These are phyloP conservation scores for Cyberlindnera xishuangbannaensis DNA, from an alignment of 805 yeast species.

Conservation along the genomic window DNA sequence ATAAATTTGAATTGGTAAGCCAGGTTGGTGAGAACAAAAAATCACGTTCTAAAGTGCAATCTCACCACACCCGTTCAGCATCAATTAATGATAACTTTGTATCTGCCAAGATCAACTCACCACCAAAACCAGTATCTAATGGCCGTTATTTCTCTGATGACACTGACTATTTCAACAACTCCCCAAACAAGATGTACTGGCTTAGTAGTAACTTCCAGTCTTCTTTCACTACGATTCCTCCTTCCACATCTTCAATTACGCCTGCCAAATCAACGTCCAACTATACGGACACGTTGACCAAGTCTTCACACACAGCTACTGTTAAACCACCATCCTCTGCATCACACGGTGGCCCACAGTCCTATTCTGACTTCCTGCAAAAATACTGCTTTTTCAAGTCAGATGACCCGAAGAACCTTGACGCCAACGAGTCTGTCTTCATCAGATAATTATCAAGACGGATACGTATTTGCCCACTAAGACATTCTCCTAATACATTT, in stretches of 20 bases:
- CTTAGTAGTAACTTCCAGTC: conserved; percentile 6
- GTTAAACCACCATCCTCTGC: background rate
- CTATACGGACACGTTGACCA: conserved; percentile 7
- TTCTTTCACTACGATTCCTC: conserved; percentile 6
- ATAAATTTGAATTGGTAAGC: conserved; percentile 28
- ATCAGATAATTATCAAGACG: conserved; percentile 6
- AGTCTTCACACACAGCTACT: background rate
- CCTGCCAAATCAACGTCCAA: conserved; percentile 3
- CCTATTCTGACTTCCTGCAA: conserved; percentile 22
- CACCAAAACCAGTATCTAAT: conserved; percentile 17
- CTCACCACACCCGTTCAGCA: conserved; percentile 4
- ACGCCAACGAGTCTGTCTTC: conserved; percentile 9
- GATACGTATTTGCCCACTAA: background rate
- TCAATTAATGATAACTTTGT: conserved; percentile 15
- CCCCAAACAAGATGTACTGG: conserved; percentile 12
- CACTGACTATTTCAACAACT: conserved; percentile 23
- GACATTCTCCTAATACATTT: too few species aligned
- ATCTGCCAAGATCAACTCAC: conserved; percentile 6
- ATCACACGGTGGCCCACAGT: conserved; percentile 3
- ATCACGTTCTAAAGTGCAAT: background rate
- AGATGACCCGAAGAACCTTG: conserved; percentile 11
- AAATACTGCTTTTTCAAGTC: conserved; percentile 25
- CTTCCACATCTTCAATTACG: conserved; percentile 10
- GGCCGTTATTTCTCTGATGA: conserved; percentile 25
- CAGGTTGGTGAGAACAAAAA: conserved; percentile 9